Evolutionary conservation across 495 filamentous ascomycete species (phyloP), one percentile per base, ranked within the genome.

Genomic region (Xylaria sp.): DNA sequence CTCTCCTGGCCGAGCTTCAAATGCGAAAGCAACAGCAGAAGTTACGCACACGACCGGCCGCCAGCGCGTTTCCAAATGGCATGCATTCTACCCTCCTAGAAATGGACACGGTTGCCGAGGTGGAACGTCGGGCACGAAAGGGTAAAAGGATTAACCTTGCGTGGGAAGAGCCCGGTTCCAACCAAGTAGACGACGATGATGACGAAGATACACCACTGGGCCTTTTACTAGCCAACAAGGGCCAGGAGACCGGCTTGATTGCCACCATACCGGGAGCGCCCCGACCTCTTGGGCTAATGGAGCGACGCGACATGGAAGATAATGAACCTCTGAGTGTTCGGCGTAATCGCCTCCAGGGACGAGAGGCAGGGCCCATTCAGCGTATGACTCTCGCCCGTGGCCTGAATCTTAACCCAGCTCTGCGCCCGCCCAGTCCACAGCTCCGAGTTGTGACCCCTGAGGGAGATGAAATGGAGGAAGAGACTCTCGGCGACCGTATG

Each of bases 1-100:
- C 96, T 1, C 86, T 99, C 0, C 87, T 99, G 26, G 97, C 97
- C 3, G 96, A 99, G 77, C 84, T 99, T 21, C 92, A 97, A 79
- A 82, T 96, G 59, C 90, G 96, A 35, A 98, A 98, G 77, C 88
- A 90, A 46, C 92, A 95, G 72, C 89, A 93, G 73, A 92, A 93
- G 78, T 84, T 88, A 58, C 89, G 96, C 55, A 93, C 87, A 46
- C 88, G 90, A 14, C 92, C 92, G 3, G 87, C 88, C 6, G 83
- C 89, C 33, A 88, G 85, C 43, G 85, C 88, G 1, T 91, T 88
- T 72, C 90, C 92, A 12, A 88, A 91, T 52, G 94, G 94, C 6
- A 88, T 97, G 82, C 92, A 93, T 53, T 90, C 91, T n/a, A 98
- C 97, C 0, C 85, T 99, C 3, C 86, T 99, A 2, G 88, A 99